Evolutionary conservation across 441 rosid species (phyloP).

Genomic region (Pelargonium exstipulatum): DNA sequence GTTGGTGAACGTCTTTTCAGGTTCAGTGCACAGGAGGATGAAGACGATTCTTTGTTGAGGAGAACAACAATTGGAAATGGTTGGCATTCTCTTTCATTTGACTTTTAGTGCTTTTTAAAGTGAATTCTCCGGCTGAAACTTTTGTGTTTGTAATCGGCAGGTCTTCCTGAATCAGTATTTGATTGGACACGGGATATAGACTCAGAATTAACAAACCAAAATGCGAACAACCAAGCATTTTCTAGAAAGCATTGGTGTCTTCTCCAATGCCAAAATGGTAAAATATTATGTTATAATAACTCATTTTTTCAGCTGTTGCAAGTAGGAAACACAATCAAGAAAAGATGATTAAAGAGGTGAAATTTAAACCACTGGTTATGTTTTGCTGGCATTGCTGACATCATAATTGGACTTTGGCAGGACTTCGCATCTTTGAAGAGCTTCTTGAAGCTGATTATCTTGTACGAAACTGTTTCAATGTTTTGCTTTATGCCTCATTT

Average conservation of each 20-base stretch:
- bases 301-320: neutral
- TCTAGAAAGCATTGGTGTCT: slow-evolving; percentile 98
- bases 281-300: slow-evolving; percentile 12
- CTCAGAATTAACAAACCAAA: slow-evolving; percentile 66
- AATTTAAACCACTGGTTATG: slow-evolving; percentile 6
- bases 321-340: neutral
- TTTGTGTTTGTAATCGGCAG: slow-evolving; percentile 40
- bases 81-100: slow-evolving; percentile 26
- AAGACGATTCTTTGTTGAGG: slow-evolving; percentile 64
- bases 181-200: slow-evolving; percentile 95
- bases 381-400: slow-evolving; percentile 17
- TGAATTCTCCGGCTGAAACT: slow-evolving; percentile 26
- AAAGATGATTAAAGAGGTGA: neutral
- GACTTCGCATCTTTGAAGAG: slow-evolving; percentile 99
- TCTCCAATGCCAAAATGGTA: slow-evolving; percentile 99
- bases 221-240: slow-evolving; percentile 83
- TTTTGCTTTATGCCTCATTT: slow-evolving; percentile 16
- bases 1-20: slow-evolving; percentile 34
- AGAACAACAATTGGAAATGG: slow-evolving; percentile 98
- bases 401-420: slow-evolving; percentile 40
- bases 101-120: slow-evolving; percentile 21
- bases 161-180: slow-evolving; percentile 72
- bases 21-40: slow-evolving; percentile 89
- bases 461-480: slow-evolving; percentile 41
- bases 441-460: slow-evolving; percentile 98